phyloP scores from a whole-genome alignment of 805 yeast genomes.

The Kazachstania viticola region DNA sequence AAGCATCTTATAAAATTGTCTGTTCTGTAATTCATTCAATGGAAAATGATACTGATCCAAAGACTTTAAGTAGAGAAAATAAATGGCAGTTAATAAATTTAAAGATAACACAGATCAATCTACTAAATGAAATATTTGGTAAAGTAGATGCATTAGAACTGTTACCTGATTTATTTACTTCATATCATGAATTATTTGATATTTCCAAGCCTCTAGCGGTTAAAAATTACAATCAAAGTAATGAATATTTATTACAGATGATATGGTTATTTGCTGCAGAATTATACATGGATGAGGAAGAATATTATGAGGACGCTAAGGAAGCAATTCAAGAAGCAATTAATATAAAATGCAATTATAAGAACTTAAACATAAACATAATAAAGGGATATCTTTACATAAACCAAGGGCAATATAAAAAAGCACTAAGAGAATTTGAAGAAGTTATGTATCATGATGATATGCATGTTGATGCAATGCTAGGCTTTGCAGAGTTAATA shows the following conservation, averaged over 20 bases:
- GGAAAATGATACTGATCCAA: slow-evolving; percentile 18
- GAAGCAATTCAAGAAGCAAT: slow-evolving; percentile 67
- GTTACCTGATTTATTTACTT: slow-evolving; percentile 53
- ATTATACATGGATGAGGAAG: slow-evolving; percentile 40
- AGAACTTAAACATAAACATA: slow-evolving; percentile 19
- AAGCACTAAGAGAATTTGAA: slow-evolving; percentile 55
- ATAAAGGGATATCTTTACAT: slow-evolving; percentile 24
- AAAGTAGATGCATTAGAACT: slow-evolving; percentile 46
- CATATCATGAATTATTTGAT: slow-evolving; percentile 41
- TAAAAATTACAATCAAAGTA: slow-evolving; percentile 6
- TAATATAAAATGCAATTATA: slow-evolving; percentile 32
- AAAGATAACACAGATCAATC: slow-evolving; percentile 61
- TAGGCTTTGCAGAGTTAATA: slow-evolving; percentile 44
- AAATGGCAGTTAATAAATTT: slow-evolving; percentile 50
- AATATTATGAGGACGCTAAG: slow-evolving; percentile 50
- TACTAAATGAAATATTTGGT: slow-evolving; percentile 54
- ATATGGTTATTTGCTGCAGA: slow-evolving; percentile 69
- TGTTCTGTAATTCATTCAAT: slow-evolving; percentile 39
- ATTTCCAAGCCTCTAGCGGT: slow-evolving; percentile 1
- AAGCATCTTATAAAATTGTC: slow-evolving; percentile 45
- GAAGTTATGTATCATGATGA: slow-evolving; percentile 40
- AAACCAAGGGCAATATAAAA: slow-evolving; percentile 30
- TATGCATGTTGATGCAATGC: slow-evolving; percentile 39
- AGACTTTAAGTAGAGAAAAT: slow-evolving; percentile 9
- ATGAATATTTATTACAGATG: slow-evolving; percentile 38